phyloP scores from a whole-genome alignment of 129 eudicot species.

The Escallonia rubra region DNA sequence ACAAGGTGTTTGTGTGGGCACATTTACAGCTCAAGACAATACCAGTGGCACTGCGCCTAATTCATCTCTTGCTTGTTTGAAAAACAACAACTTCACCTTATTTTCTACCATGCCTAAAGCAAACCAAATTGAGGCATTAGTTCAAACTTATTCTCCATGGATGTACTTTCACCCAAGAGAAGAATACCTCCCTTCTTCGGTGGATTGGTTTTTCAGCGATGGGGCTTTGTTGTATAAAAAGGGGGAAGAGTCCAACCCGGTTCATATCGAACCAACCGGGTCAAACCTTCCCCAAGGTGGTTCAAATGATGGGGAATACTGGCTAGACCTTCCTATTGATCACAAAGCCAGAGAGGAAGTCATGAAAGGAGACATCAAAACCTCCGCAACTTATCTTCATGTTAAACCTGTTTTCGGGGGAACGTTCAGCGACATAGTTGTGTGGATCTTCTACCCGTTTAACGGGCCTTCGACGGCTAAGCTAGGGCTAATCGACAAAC shows the following conservation, averaged over 20 bases:
- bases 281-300: slow-evolving; percentile 84
- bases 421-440: slow-evolving; percentile 62
- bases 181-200: slow-evolving; percentile 57
- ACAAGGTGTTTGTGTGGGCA: slow-evolving; percentile 42
- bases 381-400: slow-evolving; percentile 39
- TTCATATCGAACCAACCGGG: slow-evolving; percentile 36
- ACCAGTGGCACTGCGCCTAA: slow-evolving; percentile 18
- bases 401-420: slow-evolving; percentile 72
- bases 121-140: slow-evolving; percentile 45
- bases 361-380: slow-evolving; percentile 51
- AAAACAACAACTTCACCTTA: slow-evolving; percentile 27
- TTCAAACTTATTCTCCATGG: slow-evolving; percentile 57
- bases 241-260: slow-evolving; percentile 52
- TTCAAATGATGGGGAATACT: slow-evolving; percentile 52
- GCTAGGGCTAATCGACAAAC: slow-evolving; percentile 36
- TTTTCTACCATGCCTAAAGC: slow-evolving; percentile 57
- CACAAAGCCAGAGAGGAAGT: slow-evolving; percentile 35
- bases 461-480: slow-evolving; percentile 73
- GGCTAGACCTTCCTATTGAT: slow-evolving; percentile 67
- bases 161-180: slow-evolving; percentile 71
- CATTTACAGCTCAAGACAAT: slow-evolving; percentile 41
- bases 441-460: slow-evolving; percentile 87
- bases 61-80: slow-evolving; percentile 32
- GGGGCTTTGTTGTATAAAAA: slow-evolving; percentile 69
- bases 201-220: slow-evolving; percentile 61